A percentile compares a stretch with the other conserved stretches of the same genome.
phyloP scores from a whole-genome alignment of 805 yeast species.

The Pichia thaimueangensis region DNA sequence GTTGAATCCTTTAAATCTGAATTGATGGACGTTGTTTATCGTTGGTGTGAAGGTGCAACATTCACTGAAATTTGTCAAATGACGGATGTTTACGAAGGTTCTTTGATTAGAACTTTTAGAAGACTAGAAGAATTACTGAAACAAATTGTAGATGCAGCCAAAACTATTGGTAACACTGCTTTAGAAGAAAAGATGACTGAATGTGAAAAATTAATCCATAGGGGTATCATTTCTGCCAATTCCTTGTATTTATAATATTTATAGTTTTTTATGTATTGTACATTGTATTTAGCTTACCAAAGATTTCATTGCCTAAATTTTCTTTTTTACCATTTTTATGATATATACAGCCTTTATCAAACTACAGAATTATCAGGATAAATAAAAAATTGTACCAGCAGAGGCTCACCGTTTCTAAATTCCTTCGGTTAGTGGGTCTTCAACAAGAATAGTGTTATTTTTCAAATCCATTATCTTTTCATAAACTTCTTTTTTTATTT shows the following conservation, averaged over 20 bases:
- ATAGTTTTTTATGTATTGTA: no score
- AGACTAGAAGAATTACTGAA: constrained; percentile 88
- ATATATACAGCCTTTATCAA: no score
- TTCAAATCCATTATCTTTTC: no score
- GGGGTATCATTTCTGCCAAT: constrained; percentile 96
- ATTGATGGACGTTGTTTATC: constrained; percentile 92
- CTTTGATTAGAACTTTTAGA: constrained; percentile 89
- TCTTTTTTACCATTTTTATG: no score
- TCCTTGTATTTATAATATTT: constrained; percentile 58
- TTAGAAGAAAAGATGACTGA: constrained; percentile 84
- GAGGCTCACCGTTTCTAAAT: no score
- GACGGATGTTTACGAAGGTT: constrained; percentile 98
- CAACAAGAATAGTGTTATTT: no score
- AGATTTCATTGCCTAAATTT: no score
- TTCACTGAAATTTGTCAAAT: constrained; percentile 96
- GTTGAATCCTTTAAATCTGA: constrained; percentile 88
- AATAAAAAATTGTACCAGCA: neutral
- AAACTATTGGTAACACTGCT: constrained; percentile 86
- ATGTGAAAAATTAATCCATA: constrained; percentile 78
- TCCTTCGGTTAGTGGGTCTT: constrained; percentile 7
- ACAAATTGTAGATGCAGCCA: constrained; percentile 87
- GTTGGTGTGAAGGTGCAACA: constrained; percentile 95
- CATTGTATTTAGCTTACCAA: no score
- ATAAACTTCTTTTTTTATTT: neutral
- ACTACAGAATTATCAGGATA: neutral